Evolutionary conservation across 1,284 basidiomycete genomes (phyloP), one percentile per base, ranked within the genome.

Genomic region (Salmacisia buchloeana): DNA sequence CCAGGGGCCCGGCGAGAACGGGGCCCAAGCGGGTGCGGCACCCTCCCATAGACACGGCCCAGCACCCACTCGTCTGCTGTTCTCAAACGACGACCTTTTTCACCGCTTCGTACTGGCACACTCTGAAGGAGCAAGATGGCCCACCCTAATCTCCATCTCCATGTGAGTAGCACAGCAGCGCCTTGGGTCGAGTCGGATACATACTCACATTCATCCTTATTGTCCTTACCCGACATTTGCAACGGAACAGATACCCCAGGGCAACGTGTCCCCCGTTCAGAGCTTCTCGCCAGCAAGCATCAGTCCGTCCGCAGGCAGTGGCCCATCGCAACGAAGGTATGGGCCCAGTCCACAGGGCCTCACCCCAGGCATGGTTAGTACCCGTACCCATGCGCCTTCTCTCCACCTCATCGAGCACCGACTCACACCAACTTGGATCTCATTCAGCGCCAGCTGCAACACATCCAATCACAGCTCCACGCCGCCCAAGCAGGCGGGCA

Each of bases 241-340:
- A 43, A 43, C 39, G 18, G 39, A 43, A 54, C 49, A 54, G 49
- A 54, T 54, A 54, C 49, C 49, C 29, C 49, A 54, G 41, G 41
- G 41, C 15, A 43, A 54, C 27, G 49, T 23, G 39, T 43, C 46
- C 3, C 49, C 49, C 49, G 34, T 54, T 6, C 49, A 54, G 21
- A 31, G 27, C 13, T 54, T 54, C 49, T 54, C 49, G 12, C 49
- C 49, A 27, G 23, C 18, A 15, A 43, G 18, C 41, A 43, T 43
- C 18, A 43, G 41, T 43, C 41, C 41, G 18, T 43, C 41, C 10
- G 41, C 41, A 7, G 41, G 41, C 18, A 15, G 7, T 43, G 36
- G 36, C 36, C 18, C 18, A 6, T 21, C 41, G 23, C 41, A 43
- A 18, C 41, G 41, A 43, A 43, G 41, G 23, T 43, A n/a, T 18